A percentile compares a stretch with the other conserved stretches of the same genome.
phyloP scores from a whole-genome alignment of 176 grass and related monocot genomes.

The Themeda triandra region DNA sequence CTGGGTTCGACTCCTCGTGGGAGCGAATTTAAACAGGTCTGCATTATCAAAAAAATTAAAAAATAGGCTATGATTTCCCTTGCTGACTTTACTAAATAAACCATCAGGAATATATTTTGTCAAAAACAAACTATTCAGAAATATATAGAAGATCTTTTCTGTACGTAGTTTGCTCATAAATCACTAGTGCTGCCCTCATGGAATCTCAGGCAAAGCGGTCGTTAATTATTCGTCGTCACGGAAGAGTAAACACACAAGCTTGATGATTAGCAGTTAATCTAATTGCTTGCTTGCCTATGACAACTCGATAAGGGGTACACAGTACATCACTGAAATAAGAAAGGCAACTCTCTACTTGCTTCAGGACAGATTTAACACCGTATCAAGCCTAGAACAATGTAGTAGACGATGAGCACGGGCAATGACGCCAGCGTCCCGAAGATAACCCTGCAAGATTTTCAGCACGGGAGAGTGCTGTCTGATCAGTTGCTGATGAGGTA shows the following conservation, averaged over 20 bases:
- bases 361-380: background rate
- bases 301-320: background rate
- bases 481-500: background rate
- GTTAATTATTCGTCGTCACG: background rate
- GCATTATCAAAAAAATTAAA: too few relatives aligned
- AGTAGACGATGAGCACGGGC: constrained; percentile 64
- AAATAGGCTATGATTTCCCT: too few relatives aligned
- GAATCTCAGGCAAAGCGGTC: background rate
- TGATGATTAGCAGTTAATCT: background rate
- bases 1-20: too few relatives aligned
- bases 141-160: background rate
- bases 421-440: constrained; percentile 72
- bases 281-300: background rate
- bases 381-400: constrained; percentile 50
- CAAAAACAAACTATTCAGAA: background rate
- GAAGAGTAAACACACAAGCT: background rate
- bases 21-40: too few relatives aligned
- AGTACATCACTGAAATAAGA: background rate
- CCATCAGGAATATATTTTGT: too few relatives aligned
- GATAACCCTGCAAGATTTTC: constrained; percentile 58
- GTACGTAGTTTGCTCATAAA: background rate
- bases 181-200: background rate
- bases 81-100: background rate
- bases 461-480: background rate
- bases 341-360: background rate